Conservation (phyloP, 2,329 filamentous ascomycete genomes). For the Neopestalotiopsis rosae region DNA sequence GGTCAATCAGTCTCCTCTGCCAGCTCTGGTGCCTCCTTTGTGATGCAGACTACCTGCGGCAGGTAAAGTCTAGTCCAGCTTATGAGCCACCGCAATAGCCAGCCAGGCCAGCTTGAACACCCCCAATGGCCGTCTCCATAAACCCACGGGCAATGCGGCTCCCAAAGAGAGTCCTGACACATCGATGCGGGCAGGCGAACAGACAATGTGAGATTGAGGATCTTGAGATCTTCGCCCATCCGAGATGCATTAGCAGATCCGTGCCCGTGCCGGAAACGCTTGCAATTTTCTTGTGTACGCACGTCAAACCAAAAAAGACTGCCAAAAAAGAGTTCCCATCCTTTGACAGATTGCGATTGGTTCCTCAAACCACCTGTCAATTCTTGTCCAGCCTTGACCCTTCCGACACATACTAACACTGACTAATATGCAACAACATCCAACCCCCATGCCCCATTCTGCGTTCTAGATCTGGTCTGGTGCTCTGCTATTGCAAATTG, state of each 20-base stretch:
- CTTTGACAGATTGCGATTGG: constrained; percentile 11
- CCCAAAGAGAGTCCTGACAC: constrained; percentile 1
- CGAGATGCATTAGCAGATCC: constrained; percentile 13
- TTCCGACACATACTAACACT: not conserved
- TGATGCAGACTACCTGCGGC: not conserved
- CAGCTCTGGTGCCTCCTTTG: not conserved
- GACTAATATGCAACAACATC: not conserved
- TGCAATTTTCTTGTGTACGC: constrained; percentile 3
- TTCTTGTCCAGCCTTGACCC: not conserved
- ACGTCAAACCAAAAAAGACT: constrained; percentile 1
- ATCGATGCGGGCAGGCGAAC: constrained; percentile 5
- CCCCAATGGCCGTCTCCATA: not conserved
- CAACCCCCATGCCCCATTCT: no score
- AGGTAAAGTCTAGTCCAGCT: no score
- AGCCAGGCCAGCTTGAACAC: no score
- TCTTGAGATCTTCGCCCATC: constrained; percentile 11
- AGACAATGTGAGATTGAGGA: constrained; percentile 10
- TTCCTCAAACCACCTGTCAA: constrained; percentile 13
- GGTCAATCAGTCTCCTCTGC: not conserved
- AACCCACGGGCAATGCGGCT: constrained; percentile 8
- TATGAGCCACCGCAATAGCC: not conserved
- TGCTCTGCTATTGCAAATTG: no score
- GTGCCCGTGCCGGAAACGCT: constrained; percentile 5
- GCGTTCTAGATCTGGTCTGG: no score
- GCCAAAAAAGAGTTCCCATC: not conserved